These are phyloP conservation scores for Albugo laibachii DNA, from an alignment of 352 stramenopile species.

Conservation along the genomic window DNA sequence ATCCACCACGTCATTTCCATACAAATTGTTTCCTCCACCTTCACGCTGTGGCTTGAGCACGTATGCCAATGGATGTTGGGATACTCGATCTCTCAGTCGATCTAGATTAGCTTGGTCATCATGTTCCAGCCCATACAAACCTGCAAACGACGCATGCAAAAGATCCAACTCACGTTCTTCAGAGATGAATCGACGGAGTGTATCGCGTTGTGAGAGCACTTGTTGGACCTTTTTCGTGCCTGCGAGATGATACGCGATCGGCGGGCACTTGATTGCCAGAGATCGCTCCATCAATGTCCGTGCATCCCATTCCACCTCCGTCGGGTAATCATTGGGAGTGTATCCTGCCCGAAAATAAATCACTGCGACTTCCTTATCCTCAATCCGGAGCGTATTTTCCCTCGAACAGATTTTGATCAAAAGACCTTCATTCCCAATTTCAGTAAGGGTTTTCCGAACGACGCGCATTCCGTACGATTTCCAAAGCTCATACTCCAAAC, in stretches of 20 bases:
- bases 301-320: constrained; percentile 77
- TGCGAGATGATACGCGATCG: constrained; percentile 90
- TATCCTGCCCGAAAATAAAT: constrained; percentile 94
- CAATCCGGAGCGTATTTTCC: constrained; percentile 30
- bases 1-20: constrained; percentile 79
- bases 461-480: constrained; percentile 59
- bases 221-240: constrained; percentile 98
- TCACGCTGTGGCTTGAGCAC: constrained; percentile 98
- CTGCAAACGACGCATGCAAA: constrained; percentile 86
- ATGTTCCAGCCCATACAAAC: constrained; percentile 87
- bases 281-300: constrained; percentile 80
- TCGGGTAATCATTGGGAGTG: constrained; percentile 90
- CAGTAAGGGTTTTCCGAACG: constrained; percentile 47
- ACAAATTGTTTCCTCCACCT: constrained; percentile 96
- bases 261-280: constrained; percentile 90
- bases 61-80: constrained; percentile 49
- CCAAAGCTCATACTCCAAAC: constrained; percentile 85
- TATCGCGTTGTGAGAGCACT: constrained; percentile 65
- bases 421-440: constrained; percentile 22
- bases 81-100: constrained; percentile 52
- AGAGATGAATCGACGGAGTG: constrained; percentile 82
- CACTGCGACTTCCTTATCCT: constrained; percentile 74
- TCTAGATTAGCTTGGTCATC: constrained; percentile 28
- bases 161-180: constrained; percentile 25
- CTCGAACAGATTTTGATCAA: constrained; percentile 13